Evolutionary conservation across 768 basidiomycete species (phyloP), one percentile per base, ranked within the genome.

Genomic region (Mrakia frigida): DNA sequence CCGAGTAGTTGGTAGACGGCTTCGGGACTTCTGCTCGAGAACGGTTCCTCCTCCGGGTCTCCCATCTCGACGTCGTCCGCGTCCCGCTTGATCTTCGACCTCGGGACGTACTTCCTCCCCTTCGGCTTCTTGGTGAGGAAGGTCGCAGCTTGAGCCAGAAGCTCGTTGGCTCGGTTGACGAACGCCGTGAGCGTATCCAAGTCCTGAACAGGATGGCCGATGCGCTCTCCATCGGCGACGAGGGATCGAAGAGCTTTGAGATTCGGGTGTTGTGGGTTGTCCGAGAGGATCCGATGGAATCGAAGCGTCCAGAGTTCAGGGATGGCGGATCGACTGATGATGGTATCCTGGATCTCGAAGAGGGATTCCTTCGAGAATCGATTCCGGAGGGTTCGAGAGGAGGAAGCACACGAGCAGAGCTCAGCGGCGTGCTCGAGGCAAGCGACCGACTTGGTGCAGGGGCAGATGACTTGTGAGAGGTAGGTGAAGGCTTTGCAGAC

Each of bases 401-500:
- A 85, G 82, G 82, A 86, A 21, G 85, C 80, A 81, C 90, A 90
- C 68, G 84, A 88, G 84, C 95, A 98, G 25, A 96, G 87, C 31
- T 90, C 85, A 50, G 90, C 86, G 41, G 87, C 87, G 84, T 98
- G 96, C 75, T 95, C 91, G 69, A 92, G 88, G 82, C 97, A 99
- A 18, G 90, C 89, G 46, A 96, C 89, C 78, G 89, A 88, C 63
- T 79, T 80, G 60, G 90, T 90, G 86, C 93, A 94, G 43, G 85
- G 85, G 82, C 93, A 94, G 75, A 88, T 90, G 81, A 98, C 86
- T 81, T 97, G 95, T 1, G 97, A 94, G 59, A 99, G 88, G 83
- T 97, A 98, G 84, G 92, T 94, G 84, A 96, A 98, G 6, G 87
- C 88, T 82, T 97, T 95, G 90, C 97, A 98, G 79, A 91, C 84